Evolutionary conservation across 1,284 basidiomycete genomes (phyloP).

Genomic region (Bondarzewia mesenterica): DNA sequence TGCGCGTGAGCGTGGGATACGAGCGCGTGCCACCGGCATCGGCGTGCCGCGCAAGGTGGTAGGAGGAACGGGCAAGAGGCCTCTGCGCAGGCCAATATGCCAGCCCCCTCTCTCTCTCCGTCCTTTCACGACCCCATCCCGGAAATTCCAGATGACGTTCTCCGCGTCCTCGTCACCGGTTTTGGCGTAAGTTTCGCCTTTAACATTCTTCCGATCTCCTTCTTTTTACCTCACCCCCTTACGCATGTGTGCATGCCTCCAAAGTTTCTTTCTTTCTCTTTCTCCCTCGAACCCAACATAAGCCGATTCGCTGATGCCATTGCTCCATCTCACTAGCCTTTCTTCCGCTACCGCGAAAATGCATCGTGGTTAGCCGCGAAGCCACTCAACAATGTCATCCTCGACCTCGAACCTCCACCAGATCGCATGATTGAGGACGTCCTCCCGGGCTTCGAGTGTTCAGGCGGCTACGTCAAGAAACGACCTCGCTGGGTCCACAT

Average conservation of each 20-base stretch:
- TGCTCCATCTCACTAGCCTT: conserved; percentile 37
- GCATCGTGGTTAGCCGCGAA: conserved; percentile 59
- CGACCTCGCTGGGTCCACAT: conserved; percentile 42
- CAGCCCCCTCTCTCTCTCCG: neutral
- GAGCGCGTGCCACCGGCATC: neutral
- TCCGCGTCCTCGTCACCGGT: conserved; percentile 48
- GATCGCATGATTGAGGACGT: conserved; percentile 20
- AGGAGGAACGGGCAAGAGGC: neutral
- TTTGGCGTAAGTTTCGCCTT: conserved; percentile 51
- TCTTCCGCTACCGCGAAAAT: conserved; percentile 43
- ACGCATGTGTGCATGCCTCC: neutral
- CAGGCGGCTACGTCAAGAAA: conserved; percentile 7
- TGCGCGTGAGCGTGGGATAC: neutral
- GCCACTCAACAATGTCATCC: conserved; percentile 43
- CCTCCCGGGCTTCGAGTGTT: conserved; percentile 9
- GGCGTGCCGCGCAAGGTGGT: neutral
- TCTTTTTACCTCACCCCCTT: neutral
- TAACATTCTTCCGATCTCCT: conserved; percentile 5
- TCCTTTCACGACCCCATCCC: neutral
- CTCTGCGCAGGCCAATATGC: neutral
- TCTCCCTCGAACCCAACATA: too few species aligned
- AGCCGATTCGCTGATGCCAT: too few species aligned
- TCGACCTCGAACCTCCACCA: conserved; percentile 32
- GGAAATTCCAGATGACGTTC: conserved; percentile 19
- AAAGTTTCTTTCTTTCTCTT: too few species aligned